Conservation (phyloP, 495 filamentous ascomycete species). For the Cercophora samala region DNA sequence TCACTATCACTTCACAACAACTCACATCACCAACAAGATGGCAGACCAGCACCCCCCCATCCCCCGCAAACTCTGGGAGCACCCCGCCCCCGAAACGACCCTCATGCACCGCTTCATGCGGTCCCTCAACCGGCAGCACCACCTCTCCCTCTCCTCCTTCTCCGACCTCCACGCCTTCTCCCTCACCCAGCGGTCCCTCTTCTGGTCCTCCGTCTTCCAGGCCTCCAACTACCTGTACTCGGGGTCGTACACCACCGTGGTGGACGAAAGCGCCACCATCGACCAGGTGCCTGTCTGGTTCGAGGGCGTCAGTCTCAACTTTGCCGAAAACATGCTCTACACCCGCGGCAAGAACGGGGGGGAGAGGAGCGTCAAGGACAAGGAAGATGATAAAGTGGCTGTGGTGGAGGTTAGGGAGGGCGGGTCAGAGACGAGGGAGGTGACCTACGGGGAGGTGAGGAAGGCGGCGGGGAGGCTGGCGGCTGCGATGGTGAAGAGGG, state of each 20-base stretch:
- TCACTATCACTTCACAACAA: neutral
- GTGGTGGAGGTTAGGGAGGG: conserved; percentile 73
- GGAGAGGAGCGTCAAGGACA: conserved; percentile 48
- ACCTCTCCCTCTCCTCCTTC: conserved; percentile 37
- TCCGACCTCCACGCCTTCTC: conserved; percentile 64
- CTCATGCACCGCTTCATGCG: conserved; percentile 52
- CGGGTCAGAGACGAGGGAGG: conserved; percentile 48
- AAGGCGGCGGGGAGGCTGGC: conserved; percentile 52
- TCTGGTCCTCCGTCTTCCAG: conserved; percentile 65
- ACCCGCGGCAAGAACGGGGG: conserved; percentile 32
- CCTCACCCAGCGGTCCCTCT: conserved; percentile 55
- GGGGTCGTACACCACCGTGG: conserved; percentile 55
- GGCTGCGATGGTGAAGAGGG: conserved; percentile 59
- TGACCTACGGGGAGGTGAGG: conserved; percentile 64
- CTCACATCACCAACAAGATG: too few relatives aligned
- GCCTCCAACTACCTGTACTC: conserved; percentile 57
- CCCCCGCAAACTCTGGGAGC: conserved; percentile 39
- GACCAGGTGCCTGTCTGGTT: conserved; percentile 68
- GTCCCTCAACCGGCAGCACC: conserved; percentile 43
- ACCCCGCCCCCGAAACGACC: conserved; percentile 52
- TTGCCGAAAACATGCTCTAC: conserved; percentile 62
- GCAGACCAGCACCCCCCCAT: too few relatives aligned
- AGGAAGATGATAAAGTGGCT: conserved; percentile 67
- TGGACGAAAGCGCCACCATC: conserved; percentile 65
- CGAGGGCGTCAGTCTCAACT: conserved; percentile 60